phyloP scores from a whole-genome alignment of 108 stramenopile genomes.

The Pinguiococcus pyrenoidosus region DNA sequence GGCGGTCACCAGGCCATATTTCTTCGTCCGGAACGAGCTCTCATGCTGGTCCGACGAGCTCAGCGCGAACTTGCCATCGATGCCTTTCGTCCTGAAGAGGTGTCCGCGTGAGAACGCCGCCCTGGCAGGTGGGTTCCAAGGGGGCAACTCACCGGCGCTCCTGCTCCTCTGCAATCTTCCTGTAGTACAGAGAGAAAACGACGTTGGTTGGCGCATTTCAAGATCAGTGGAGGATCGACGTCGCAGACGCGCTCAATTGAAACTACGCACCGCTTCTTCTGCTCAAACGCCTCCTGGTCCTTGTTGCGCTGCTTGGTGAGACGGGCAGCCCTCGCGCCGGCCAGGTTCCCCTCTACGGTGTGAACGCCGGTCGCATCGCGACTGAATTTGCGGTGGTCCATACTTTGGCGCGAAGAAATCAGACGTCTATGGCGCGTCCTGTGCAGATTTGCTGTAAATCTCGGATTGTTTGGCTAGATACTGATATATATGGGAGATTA shows the following conservation, averaged over 20 bases:
- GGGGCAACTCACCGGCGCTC: constrained; percentile 13
- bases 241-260: too few relatives aligned
- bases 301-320: constrained; percentile 30
- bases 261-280: constrained; percentile 17
- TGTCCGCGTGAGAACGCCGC: too few relatives aligned
- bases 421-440: too few relatives aligned
- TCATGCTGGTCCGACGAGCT: constrained; percentile 24
- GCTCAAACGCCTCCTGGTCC: constrained; percentile 32
- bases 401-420: too few relatives aligned
- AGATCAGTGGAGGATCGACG: too few relatives aligned
- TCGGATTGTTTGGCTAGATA: too few relatives aligned
- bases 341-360: constrained; percentile 36
- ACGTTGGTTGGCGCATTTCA: constrained; percentile 13
- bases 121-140: too few relatives aligned
- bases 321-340: constrained; percentile 23
- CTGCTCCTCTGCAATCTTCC: constrained; percentile 8
- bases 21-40: constrained; percentile 15
- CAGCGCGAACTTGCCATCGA: constrained; percentile 28
- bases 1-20: constrained; percentile 2
- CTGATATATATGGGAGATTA: too few relatives aligned
- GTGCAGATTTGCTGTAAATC: too few relatives aligned
- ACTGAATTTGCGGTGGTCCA: constrained; percentile 7
- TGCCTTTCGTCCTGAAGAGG: too few relatives aligned
- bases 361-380: constrained; percentile 35
- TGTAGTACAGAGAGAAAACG: not conserved